A percentile compares a stretch with the other conserved stretches of the same genome.
phyloP scores from a whole-genome alignment of 164 flowering plant species.

The Chloranthus sessilifolius region DNA sequence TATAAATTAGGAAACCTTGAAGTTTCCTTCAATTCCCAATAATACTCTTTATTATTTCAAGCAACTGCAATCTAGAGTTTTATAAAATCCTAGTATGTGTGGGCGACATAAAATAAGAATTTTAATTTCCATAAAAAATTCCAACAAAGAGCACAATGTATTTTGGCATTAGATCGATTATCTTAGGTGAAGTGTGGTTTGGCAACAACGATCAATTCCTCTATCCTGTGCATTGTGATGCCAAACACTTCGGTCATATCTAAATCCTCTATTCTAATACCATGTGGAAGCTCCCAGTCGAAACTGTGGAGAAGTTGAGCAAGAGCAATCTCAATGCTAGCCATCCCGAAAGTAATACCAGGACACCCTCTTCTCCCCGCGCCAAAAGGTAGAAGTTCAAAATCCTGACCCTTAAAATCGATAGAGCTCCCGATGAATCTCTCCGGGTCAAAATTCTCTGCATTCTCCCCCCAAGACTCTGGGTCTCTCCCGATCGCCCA shows the following conservation, averaged over 20 bases:
- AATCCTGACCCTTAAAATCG: slow-evolving; percentile 44
- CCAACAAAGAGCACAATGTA: too few species aligned
- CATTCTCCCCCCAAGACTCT: slow-evolving; percentile 33
- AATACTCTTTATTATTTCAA: too few species aligned
- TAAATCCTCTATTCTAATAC: neutral
- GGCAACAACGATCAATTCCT: neutral
- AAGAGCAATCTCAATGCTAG: slow-evolving; percentile 8
- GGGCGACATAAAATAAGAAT: too few species aligned
- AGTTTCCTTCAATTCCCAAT: too few species aligned
- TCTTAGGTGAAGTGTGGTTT: slow-evolving; percentile 2
- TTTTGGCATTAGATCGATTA: too few species aligned
- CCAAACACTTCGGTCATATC: slow-evolving; percentile 8
- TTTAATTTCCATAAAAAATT: too few species aligned
- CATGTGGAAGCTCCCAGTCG: slow-evolving; percentile 6
- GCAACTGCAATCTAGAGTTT: too few species aligned
- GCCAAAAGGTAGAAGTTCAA: slow-evolving; percentile 22
- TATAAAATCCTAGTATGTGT: too few species aligned
- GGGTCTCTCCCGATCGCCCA: slow-evolving; percentile 56
- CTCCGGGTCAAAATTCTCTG: slow-evolving; percentile 41
- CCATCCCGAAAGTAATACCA: slow-evolving; percentile 5
- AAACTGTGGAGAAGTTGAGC: slow-evolving; percentile 8
- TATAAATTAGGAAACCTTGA: too few species aligned
- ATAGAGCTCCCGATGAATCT: slow-evolving; percentile 37
- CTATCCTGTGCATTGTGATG: slow-evolving; percentile 3
- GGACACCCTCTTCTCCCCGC: slow-evolving; percentile 11